Evolutionary conservation across 164 flowering plant species (phyloP).

Genomic region (Hamamelis virginiana): DNA sequence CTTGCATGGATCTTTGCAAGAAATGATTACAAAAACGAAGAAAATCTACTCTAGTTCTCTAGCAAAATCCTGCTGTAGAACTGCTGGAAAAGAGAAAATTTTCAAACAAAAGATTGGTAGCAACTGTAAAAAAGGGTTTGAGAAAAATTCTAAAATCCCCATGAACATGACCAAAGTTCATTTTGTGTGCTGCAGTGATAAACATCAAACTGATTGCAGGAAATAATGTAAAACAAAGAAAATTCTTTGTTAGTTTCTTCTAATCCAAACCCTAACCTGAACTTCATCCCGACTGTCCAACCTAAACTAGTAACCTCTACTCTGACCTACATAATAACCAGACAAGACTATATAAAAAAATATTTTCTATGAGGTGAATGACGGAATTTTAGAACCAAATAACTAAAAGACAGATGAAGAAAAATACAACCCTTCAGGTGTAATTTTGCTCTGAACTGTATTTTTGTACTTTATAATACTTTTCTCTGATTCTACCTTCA

Average conservation of each 20-base stretch:
- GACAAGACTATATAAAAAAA: neutral
- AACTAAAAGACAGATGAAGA: neutral
- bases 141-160: neutral
- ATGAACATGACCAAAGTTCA: neutral
- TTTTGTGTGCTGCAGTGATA: neutral
- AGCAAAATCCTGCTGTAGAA: neutral
- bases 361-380: neutral
- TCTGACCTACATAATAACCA: neutral
- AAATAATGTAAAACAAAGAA: neutral
- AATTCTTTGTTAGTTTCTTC: neutral
- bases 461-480: too few species aligned
- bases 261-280: neutral
- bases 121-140: neutral
- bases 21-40: neutral
- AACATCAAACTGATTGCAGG: neutral
- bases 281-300: neutral
- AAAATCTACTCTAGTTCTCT: neutral
- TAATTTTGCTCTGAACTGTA: too few species aligned
- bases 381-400: neutral
- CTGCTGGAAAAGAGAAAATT: neutral
- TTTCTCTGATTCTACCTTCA: too few species aligned
- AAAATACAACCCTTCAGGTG: too few species aligned
- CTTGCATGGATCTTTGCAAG: neutral
- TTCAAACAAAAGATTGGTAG: neutral
- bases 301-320: neutral